These are phyloP conservation scores for Musa itinerans DNA, from an alignment of 176 grass and related monocot genomes.

Conservation along the genomic window DNA sequence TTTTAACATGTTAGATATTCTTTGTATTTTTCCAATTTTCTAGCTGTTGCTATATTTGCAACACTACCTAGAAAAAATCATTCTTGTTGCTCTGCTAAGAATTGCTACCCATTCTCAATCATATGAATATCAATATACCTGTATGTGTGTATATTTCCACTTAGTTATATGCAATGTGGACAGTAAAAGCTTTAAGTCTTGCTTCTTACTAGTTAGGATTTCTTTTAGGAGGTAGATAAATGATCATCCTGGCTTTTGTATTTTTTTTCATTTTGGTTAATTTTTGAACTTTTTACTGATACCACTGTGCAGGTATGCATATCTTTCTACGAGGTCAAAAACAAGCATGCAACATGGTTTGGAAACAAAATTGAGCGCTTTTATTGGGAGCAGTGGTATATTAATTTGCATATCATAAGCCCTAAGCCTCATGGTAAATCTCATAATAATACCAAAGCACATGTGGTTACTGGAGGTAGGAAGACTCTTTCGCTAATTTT, in stretches of 20 bases:
- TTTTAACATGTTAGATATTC: not conserved
- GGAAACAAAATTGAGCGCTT: constrained; percentile 62
- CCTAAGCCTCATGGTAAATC: constrained; percentile 54
- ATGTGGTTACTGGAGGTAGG: constrained; percentile 43
- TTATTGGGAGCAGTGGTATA: constrained; percentile 92
- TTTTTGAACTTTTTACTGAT: constrained; percentile 11
- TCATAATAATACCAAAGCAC: constrained; percentile 46
- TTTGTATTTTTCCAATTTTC: not conserved
- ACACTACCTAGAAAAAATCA: not conserved
- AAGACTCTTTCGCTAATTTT: not conserved
- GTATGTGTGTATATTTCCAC: too few relatives aligned
- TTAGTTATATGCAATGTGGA: too few relatives aligned
- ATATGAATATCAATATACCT: too few relatives aligned
- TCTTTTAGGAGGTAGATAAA: not conserved
- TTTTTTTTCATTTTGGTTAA: not conserved
- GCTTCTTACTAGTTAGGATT: not conserved
- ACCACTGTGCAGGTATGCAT: constrained; percentile 52
- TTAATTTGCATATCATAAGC: constrained; percentile 58
- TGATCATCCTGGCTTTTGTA: not conserved
- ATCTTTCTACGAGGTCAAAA: constrained; percentile 79
- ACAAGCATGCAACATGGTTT: constrained; percentile 76
- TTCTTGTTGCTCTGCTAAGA: not conserved
- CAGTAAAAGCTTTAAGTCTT: not conserved
- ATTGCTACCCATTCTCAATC: too few relatives aligned
- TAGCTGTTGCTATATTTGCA: not conserved